Base-by-base conservation (phyloP, 192 early-diverging fungal species). In the Coemansia guatemalensis region DNA sequence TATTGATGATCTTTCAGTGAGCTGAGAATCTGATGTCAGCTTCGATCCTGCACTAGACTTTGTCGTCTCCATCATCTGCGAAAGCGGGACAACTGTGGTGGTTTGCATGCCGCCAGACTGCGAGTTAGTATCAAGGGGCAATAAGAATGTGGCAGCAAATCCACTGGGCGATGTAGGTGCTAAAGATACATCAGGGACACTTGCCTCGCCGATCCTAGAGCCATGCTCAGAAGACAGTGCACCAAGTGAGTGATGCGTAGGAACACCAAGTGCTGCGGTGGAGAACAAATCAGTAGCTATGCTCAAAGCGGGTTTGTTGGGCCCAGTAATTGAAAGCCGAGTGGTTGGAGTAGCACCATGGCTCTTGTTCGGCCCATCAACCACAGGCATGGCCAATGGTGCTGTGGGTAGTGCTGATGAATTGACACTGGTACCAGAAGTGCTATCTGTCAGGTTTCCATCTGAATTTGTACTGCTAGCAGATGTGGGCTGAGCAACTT, bases 111-210 rank as follows among this genome's bases (percentile, higher is more conserved):
- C 39, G 26, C 17, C 23, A 2, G 54, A 30, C 50, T 58, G 58
- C 0, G 69, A 50, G 11, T 26, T 62, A 3, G 77, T 73, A 22
- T 80, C 77, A 32, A 80, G 58, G 3, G 68, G 58, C 35, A 80
- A 48, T 20, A 68, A 65, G 49, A 74, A 80, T 24, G 77, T 80
- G 5, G 71, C 68, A 1, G 77, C 71, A 65, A 74, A 80, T 0
- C 77, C 77, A 0, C 62, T 59, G 22, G 59, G 48, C 23, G 51
- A 53, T 21, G 44, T 20, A 52, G 14, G 53, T 32, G 11, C 24
- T 14, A 53, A 23, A 21, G 39, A 30, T 30, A 30, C 29, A 30
- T 30, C 29, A 6, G 29, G 6, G 3, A 4, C 29, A 30, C 29
- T 30, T 4, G 29, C 29, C 6, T 30, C 29, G 6, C 29, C 29